Conservation (phyloP, 177 flowering plant genomes). For the Telopea speciosissima region DNA sequence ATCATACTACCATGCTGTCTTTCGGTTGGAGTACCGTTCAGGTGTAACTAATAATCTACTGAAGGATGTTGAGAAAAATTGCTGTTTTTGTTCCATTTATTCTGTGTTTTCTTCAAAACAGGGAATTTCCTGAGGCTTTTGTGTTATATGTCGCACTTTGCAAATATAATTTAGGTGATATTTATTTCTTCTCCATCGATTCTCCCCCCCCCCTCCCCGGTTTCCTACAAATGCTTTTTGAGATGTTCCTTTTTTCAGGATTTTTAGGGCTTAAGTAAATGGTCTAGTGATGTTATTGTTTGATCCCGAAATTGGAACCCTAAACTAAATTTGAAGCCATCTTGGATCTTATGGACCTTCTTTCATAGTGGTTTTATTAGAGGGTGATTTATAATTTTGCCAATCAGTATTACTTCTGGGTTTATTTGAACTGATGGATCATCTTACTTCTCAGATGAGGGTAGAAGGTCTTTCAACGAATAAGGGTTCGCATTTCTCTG, state of each 20-base stretch:
- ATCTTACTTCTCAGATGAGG: conserved; percentile 67
- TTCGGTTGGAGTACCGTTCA: no score
- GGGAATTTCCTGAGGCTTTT: background rate
- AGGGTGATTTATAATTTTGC: background rate
- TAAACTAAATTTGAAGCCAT: no score
- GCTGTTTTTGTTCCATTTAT: background rate
- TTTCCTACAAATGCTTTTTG: background rate
- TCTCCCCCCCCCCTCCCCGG: no score
- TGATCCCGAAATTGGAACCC: no score
- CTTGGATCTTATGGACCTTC: background rate
- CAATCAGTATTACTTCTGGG: background rate
- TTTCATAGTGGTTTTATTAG: background rate
- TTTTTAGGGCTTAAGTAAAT: background rate
- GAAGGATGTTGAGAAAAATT: no score
- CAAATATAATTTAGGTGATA: background rate
- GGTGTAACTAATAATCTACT: no score
- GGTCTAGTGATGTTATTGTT: background rate
- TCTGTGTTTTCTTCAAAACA: background rate
- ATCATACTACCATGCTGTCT: background rate
- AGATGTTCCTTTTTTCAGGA: background rate
- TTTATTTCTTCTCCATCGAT: background rate
- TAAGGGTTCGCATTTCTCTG: conserved; percentile 63
- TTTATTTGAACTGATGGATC: conserved; percentile 1
- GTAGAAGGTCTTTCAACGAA: conserved; percentile 84
- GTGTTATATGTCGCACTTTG: background rate